A percentile compares a stretch with the other conserved stretches of the same genome.
Evolutionary conservation across 192 early-diverging fungal species (phyloP).

Genomic region (Spinellus fusiger): DNA sequence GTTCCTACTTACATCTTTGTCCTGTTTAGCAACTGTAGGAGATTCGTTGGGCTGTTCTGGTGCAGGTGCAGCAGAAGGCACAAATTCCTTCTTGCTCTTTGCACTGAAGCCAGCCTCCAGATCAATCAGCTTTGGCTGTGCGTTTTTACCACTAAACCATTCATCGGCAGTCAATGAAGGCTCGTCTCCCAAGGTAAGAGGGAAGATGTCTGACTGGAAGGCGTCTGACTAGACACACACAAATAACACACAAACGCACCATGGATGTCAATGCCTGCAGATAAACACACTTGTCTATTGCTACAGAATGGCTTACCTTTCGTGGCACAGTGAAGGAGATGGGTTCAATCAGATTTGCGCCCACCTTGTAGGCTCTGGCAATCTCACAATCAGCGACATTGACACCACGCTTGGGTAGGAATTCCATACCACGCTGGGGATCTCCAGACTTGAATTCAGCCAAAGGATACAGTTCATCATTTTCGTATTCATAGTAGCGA

Average conservation of each 20-base stretch:
- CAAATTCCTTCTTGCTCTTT: constrained; percentile 70
- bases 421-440: constrained; percentile 90
- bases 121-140: constrained; percentile 70
- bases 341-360: constrained; percentile 84
- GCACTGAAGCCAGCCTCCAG: constrained; percentile 67
- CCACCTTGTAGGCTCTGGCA: constrained; percentile 90
- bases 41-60: constrained; percentile 21
- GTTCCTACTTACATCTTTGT: constrained; percentile 43
- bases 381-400: constrained; percentile 87
- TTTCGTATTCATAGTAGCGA: constrained; percentile 96
- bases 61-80: constrained; percentile 57
- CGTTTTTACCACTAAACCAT: constrained; percentile 83
- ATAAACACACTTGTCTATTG: background rate
- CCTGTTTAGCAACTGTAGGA: constrained; percentile 31
- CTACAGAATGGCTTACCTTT: constrained; percentile 50
- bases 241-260: background rate
- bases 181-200: constrained; percentile 73
- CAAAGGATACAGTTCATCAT: constrained; percentile 84
- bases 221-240: constrained; percentile 70
- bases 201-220: constrained; percentile 96
- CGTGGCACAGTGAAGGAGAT: constrained; percentile 95
- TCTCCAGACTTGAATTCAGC: constrained; percentile 87
- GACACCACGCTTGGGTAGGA: constrained; percentile 89
- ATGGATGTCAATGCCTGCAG: background rate
- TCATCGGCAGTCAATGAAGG: constrained; percentile 86